phyloP scores from a whole-genome alignment of 768 basidiomycete species.

The Fibroporia radiculosa region DNA sequence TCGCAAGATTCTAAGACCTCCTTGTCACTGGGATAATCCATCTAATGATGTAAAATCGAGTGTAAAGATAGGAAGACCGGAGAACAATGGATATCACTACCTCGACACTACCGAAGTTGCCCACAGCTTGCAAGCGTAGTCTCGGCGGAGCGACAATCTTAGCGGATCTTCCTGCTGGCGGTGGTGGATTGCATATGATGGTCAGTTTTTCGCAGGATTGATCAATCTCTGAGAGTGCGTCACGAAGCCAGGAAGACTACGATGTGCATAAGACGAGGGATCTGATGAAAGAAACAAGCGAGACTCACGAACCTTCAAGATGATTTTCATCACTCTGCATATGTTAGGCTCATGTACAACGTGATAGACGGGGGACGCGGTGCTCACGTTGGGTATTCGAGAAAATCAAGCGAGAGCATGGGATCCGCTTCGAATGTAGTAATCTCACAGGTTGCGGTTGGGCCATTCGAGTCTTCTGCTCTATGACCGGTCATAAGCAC shows the following conservation, averaged over 20 bases:
- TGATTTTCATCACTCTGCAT: constrained; percentile 45
- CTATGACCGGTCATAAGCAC: constrained; percentile 27
- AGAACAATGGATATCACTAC: constrained; percentile 28
- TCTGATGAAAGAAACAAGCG: background rate
- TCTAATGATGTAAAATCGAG: constrained; percentile 34
- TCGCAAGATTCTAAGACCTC: constrained; percentile 91
- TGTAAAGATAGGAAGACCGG: background rate
- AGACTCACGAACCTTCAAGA: constrained; percentile 60
- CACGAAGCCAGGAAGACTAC: constrained; percentile 87
- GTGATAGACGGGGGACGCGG: background rate
- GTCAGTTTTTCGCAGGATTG: constrained; percentile 81
- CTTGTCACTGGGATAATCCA: constrained; percentile 92
- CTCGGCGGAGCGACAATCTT: constrained; percentile 41
- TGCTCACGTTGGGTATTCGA: constrained; percentile 66
- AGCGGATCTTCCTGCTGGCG: constrained; percentile 20
- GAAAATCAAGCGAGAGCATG: constrained; percentile 23
- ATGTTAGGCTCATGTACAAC: background rate
- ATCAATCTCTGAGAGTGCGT: constrained; percentile 87
- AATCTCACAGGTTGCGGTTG: constrained; percentile 83
- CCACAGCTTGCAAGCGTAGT: constrained; percentile 74
- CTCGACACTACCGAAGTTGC: constrained; percentile 82
- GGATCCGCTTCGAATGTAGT: constrained; percentile 81
- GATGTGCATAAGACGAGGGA: background rate
- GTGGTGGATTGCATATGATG: constrained; percentile 67
- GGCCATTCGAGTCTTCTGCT: constrained; percentile 71